Conservation (phyloP, 345 rosid species). For the Lenwebbia sp. region DNA sequence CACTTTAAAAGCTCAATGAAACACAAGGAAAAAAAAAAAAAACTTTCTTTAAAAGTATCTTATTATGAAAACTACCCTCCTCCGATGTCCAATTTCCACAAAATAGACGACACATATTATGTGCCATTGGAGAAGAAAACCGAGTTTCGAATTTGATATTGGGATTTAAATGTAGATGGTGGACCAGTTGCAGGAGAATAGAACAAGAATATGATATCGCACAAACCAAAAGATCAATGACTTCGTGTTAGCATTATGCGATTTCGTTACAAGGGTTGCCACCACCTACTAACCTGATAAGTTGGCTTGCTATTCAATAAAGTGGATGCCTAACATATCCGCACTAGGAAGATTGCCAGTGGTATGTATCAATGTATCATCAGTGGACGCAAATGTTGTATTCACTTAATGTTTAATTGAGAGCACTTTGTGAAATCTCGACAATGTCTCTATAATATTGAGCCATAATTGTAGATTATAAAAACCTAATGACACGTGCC, state of each 20-base stretch:
- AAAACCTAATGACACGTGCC: background rate
- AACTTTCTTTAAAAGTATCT: background rate
- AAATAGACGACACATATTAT: background rate
- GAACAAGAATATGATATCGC: background rate
- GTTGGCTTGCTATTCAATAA: background rate
- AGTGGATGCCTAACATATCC: background rate
- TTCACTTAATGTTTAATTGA: background rate
- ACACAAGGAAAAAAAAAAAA: background rate
- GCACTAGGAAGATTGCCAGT: background rate
- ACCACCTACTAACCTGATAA: background rate
- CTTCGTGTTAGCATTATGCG: background rate
- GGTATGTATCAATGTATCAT: too few species aligned
- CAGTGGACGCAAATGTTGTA: background rate
- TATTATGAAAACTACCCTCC: background rate
- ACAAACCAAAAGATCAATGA: background rate
- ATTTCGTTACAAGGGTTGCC: background rate
- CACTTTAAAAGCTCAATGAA: background rate
- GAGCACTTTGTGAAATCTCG: background rate
- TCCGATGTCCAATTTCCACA: background rate
- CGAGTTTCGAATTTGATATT: background rate
- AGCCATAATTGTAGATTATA: background rate
- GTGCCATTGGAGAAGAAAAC: background rate
- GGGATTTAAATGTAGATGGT: background rate
- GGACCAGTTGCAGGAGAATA: background rate
- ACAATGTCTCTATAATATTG: background rate